phyloP scores from a whole-genome alignment of 306 rosid species.

The Rosa persica region DNA sequence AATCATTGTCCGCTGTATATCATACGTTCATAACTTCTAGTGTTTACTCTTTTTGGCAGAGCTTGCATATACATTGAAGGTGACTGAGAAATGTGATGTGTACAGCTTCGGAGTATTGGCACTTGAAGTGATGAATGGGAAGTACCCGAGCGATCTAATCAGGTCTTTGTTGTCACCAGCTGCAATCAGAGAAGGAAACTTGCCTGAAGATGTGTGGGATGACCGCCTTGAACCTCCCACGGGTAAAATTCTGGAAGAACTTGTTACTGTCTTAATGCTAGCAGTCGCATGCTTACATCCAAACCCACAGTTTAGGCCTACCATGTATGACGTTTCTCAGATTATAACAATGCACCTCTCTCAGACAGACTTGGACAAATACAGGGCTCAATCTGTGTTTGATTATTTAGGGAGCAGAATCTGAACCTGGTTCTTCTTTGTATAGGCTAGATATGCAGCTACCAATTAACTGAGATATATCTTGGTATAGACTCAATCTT shows the following conservation, averaged over 20 bases:
- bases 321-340: conserved; percentile 31
- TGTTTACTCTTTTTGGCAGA: conserved; percentile 21
- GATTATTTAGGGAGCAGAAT: neutral
- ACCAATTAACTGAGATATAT: neutral
- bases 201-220: conserved; percentile 30
- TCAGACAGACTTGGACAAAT: neutral
- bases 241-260: conserved; percentile 13
- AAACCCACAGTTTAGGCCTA: conserved; percentile 31
- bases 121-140: conserved; percentile 32
- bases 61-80: conserved; percentile 42
- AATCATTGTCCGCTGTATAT: neutral
- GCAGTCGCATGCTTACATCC: conserved; percentile 34
- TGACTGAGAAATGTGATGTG: conserved; percentile 41
- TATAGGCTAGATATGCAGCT: neutral
- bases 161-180: conserved; percentile 18
- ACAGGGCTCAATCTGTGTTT: neutral
- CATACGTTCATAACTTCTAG: neutral
- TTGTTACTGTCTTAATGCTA: conserved; percentile 22
- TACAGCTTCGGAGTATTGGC: conserved; percentile 41
- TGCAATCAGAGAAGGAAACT: neutral
- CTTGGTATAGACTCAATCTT: neutral
- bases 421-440: neutral
- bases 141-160: conserved; percentile 29
- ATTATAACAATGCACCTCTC: conserved; percentile 15
- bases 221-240: conserved; percentile 30